phyloP scores from a whole-genome alignment of 257 asterid genomes.

The Paulownia fortunei region DNA sequence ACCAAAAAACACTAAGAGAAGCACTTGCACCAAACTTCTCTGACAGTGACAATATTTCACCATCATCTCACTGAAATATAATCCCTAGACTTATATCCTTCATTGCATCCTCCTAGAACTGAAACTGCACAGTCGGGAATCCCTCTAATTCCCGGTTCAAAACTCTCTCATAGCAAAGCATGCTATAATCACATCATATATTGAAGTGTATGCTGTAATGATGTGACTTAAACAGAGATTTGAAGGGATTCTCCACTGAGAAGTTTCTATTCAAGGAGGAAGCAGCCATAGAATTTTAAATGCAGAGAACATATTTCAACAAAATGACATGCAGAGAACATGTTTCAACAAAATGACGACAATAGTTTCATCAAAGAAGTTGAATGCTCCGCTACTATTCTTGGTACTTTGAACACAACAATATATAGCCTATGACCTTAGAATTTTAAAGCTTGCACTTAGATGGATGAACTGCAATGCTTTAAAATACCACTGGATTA shows the following conservation, averaged over 20 bases:
- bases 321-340: too few species aligned
- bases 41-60: neutral
- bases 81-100: neutral
- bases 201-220: neutral
- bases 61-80: neutral
- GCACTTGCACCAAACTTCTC: neutral
- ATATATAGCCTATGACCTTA: conserved; percentile 1
- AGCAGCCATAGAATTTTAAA: neutral
- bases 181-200: neutral
- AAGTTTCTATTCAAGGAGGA: neutral
- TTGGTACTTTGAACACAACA: neutral
- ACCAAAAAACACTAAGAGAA: neutral
- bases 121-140: neutral
- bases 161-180: neutral
- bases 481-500: neutral
- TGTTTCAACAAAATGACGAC: too few species aligned
- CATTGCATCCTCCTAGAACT: neutral
- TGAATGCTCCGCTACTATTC: neutral
- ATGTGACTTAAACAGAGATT: neutral
- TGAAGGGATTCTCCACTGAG: neutral
- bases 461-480: neutral
- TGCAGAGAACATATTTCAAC: conserved; percentile 2
- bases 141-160: neutral
- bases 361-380: neutral
- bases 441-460: neutral